Evolutionary conservation across 345 rosid species (phyloP).

Genomic region (Moricandia arvensis): DNA sequence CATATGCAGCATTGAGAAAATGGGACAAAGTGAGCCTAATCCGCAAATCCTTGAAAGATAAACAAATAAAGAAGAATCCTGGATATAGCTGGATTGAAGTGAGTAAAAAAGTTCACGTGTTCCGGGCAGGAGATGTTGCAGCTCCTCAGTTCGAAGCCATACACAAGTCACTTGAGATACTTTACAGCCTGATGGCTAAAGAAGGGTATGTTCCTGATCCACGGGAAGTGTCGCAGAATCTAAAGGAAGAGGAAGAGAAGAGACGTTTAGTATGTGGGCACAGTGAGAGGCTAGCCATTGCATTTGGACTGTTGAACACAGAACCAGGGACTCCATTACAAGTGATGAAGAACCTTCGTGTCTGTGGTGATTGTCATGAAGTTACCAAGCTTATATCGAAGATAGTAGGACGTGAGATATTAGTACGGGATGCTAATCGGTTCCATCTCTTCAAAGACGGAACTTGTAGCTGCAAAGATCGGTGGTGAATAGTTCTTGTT

Average conservation of each 20-base stretch:
- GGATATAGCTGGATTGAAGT: conserved; percentile 64
- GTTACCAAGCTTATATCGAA: conserved; percentile 60
- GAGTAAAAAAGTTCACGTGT: conserved; percentile 40
- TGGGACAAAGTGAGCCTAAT: conserved; percentile 58
- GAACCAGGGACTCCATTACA: conserved; percentile 55
- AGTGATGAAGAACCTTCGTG: conserved; percentile 74
- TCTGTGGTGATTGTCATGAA: conserved; percentile 73
- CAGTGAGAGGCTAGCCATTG: conserved; percentile 75
- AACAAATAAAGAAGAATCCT: conserved; percentile 49
- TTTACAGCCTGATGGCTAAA: conserved; percentile 48
- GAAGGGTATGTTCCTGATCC: conserved; percentile 64
- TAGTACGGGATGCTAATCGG: conserved; percentile 68
- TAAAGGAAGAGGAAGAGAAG: conserved; percentile 63
- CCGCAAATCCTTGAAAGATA: conserved; percentile 43
- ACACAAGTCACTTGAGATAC: conserved; percentile 40
- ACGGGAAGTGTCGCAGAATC: conserved; percentile 52
- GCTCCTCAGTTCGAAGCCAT: conserved; percentile 53
- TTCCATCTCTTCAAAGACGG: conserved; percentile 68
- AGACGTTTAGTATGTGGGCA: conserved; percentile 58
- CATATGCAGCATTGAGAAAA: conserved; percentile 51
- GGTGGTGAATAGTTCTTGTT: conserved; percentile 47
- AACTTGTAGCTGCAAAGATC: conserved; percentile 62
- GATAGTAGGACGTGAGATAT: conserved; percentile 54
- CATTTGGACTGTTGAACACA: conserved; percentile 63
- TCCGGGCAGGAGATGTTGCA: conserved; percentile 49